These are phyloP conservation scores for Trichosporon sp. DNA, from an alignment of 1,284 basidiomycete genomes.

Conservation along the genomic window DNA sequence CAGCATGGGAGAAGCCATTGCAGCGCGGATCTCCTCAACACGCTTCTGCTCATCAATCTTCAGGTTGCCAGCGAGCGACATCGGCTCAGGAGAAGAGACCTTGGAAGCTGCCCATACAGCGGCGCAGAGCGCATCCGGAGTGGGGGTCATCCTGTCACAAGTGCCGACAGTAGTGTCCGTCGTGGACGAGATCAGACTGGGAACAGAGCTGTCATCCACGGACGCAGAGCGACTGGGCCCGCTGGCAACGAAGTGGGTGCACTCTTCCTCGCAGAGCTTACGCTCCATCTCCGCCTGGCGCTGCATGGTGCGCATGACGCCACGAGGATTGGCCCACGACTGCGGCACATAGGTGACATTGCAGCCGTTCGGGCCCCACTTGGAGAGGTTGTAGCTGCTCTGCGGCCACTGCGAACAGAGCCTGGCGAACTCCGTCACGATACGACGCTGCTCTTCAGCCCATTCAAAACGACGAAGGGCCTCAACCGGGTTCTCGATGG, in stretches of 20 bases:
- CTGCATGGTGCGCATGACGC: conserved; percentile 57
- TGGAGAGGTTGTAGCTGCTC: conserved; percentile 70
- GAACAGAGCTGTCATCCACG: conserved; percentile 22
- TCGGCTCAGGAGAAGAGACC: neutral
- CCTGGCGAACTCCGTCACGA: conserved; percentile 35
- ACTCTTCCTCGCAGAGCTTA: conserved; percentile 17
- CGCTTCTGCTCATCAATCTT: conserved; percentile 21
- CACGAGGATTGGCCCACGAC: conserved; percentile 62
- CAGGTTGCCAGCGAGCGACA: conserved; percentile 5
- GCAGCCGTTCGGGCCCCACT: conserved; percentile 59
- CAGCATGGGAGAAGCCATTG: conserved; percentile 35
- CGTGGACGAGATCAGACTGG: conserved; percentile 17
- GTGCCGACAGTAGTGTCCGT: conserved; percentile 25
- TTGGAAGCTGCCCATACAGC: conserved; percentile 16
- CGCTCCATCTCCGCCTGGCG: conserved; percentile 55
- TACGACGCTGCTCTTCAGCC: conserved; percentile 31
- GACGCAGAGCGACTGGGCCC: conserved; percentile 18
- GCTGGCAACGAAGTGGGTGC: conserved; percentile 25
- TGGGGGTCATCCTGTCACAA: neutral
- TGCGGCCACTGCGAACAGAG: conserved; percentile 61
- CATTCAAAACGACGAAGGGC: conserved; percentile 26
- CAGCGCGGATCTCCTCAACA: conserved; percentile 30
- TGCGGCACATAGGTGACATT: conserved; percentile 59
- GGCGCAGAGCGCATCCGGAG: conserved; percentile 10
- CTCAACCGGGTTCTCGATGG: conserved; percentile 19